phyloP scores from a whole-genome alignment of 2,329 filamentous ascomycete genomes.

The Plenodomus biglobosus region DNA sequence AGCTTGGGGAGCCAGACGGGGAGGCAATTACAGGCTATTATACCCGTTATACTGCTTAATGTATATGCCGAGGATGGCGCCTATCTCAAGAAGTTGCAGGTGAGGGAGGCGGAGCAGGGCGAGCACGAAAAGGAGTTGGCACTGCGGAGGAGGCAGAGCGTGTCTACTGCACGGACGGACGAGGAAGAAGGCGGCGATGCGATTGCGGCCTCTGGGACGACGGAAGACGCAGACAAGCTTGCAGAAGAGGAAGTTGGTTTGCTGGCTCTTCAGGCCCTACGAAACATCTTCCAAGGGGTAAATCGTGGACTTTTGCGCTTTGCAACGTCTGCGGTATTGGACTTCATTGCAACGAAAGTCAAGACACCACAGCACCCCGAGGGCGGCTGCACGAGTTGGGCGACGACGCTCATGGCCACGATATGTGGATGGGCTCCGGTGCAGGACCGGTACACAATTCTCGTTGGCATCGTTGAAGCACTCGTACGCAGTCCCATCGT shows the following conservation, averaged over 20 bases:
- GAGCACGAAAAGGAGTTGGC: conserved; percentile 66
- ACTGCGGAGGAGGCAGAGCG: conserved; percentile 70
- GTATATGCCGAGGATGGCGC: conserved; percentile 74
- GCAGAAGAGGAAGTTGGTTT: conserved; percentile 87
- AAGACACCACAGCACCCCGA: conserved; percentile 42
- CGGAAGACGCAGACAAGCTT: conserved; percentile 82
- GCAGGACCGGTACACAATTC: conserved; percentile 88
- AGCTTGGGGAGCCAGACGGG: conserved; percentile 73
- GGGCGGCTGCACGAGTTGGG: conserved; percentile 67
- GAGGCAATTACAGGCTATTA: conserved; percentile 73
- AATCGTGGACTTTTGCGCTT: conserved; percentile 79
- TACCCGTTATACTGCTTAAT: conserved; percentile 86
- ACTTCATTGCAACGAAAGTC: conserved; percentile 61
- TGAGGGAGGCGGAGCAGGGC: conserved; percentile 68
- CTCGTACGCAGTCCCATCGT: conserved; percentile 68
- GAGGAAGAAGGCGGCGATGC: conserved; percentile 69
- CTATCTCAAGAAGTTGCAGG: conserved; percentile 67
- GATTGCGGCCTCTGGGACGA: conserved; percentile 72
- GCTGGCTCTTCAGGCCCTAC: conserved; percentile 80
- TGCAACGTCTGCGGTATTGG: conserved; percentile 72
- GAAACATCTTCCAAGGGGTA: conserved; percentile 80
- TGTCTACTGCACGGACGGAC: conserved; percentile 73
- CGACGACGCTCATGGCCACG: conserved; percentile 76
- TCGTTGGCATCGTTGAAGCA: conserved; percentile 78
- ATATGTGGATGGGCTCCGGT: conserved; percentile 87